These are phyloP conservation scores for Ceratonia siliqua DNA, from an alignment of 306 rosid species.

Conservation along the genomic window DNA sequence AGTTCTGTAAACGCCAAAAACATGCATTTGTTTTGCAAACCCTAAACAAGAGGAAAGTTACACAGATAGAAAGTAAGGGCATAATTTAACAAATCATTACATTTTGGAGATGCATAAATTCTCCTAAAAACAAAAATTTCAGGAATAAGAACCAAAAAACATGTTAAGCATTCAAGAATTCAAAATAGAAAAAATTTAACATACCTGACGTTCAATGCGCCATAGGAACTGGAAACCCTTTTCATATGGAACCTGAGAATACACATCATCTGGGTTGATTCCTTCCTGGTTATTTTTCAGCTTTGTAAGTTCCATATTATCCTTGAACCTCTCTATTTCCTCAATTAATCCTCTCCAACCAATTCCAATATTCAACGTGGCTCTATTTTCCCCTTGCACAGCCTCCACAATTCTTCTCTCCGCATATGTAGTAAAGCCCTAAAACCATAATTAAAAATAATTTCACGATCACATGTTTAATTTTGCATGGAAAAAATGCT, in stretches of 20 bases:
- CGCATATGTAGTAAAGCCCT: slow-evolving; percentile 94
- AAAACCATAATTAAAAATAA: slow-evolving; percentile 24
- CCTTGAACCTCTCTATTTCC: slow-evolving; percentile 83
- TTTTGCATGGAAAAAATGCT: background rate
- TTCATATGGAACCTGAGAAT: slow-evolving; percentile 85
- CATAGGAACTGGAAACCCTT: slow-evolving; percentile 94
- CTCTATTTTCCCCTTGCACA: slow-evolving; percentile 86
- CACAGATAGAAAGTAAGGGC: background rate
- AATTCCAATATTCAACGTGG: slow-evolving; percentile 72
- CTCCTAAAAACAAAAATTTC: slow-evolving; percentile 3
- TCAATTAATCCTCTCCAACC: slow-evolving; percentile 86
- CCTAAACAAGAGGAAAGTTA: background rate
- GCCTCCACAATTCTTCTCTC: slow-evolving; percentile 95
- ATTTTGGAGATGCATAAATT: background rate
- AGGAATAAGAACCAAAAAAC: slow-evolving; percentile 1
- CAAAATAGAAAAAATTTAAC: background rate
- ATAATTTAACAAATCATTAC: background rate
- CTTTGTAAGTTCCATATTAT: slow-evolving; percentile 87
- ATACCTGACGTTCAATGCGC: slow-evolving; percentile 93
- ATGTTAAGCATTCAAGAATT: background rate
- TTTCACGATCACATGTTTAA: background rate
- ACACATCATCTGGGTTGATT: slow-evolving; percentile 82
- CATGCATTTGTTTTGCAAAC: background rate
- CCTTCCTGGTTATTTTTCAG: slow-evolving; percentile 85
- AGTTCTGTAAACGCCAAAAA: background rate